Percentiles rank a stretch among this genome's conserved stretches.
These are phyloP conservation scores for Citeromyces hawaiiensis DNA, from an alignment of 1,139 yeast genomes.

Conservation along the genomic window DNA sequence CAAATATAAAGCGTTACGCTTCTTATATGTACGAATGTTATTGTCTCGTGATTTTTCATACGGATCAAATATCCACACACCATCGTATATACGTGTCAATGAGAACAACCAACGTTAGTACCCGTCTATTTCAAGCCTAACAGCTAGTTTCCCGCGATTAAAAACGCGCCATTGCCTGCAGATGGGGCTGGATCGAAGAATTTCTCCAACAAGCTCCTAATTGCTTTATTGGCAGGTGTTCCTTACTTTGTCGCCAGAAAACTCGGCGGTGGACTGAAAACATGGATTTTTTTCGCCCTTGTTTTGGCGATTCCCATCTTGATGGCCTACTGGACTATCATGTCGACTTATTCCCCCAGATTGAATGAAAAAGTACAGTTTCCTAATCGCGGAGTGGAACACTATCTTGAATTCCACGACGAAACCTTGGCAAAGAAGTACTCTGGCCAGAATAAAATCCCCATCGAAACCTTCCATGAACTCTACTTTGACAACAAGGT, in stretches of 20 bases:
- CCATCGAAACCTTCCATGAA: conserved; percentile 90
- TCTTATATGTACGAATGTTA: too few relatives aligned
- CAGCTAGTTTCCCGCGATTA: conserved; percentile 45
- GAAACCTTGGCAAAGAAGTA: conserved; percentile 61
- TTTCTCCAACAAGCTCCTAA: conserved; percentile 52
- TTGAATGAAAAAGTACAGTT: conserved; percentile 63
- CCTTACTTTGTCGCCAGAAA: conserved; percentile 56
- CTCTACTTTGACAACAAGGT: conserved; percentile 77
- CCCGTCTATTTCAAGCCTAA: not conserved
- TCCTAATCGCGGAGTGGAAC: conserved; percentile 69
- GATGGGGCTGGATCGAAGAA: conserved; percentile 82
- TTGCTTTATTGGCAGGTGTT: conserved; percentile 36
- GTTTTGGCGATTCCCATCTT: conserved; percentile 54
- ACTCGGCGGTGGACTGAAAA: conserved; percentile 63
- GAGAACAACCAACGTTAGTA: not conserved
- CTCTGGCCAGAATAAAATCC: conserved; percentile 62
- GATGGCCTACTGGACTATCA: conserved; percentile 71
- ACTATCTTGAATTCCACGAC: conserved; percentile 75
- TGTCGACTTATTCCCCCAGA: conserved; percentile 71
- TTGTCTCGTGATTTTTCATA: too few relatives aligned
- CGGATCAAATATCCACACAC: not conserved
- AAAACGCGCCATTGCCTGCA: conserved; percentile 81
- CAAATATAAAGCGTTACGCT: too few relatives aligned
- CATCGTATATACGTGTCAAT: not conserved
- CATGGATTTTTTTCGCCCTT: conserved; percentile 44